Percentiles rank a stretch among this genome's conserved stretches.
Conservation (phyloP, 495 filamentous ascomycete genomes). For the Daldinia caldariorum region DNA sequence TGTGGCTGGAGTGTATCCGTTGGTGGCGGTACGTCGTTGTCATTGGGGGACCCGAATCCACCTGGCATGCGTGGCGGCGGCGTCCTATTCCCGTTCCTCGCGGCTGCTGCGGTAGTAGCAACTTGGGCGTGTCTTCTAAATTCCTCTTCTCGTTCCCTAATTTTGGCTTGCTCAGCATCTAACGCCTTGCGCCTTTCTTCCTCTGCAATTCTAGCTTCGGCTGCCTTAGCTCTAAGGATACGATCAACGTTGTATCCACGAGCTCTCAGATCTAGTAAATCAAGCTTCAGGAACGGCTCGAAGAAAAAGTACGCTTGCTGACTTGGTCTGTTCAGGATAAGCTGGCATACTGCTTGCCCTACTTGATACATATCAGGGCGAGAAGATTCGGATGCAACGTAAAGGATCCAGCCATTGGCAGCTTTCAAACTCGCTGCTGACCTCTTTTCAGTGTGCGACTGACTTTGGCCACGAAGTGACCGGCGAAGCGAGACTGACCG, state of each 20-base stretch:
- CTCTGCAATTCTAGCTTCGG: conserved; percentile 85
- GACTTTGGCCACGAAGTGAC: conserved; percentile 71
- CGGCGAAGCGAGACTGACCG: conserved; percentile 76
- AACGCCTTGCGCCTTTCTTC: conserved; percentile 78
- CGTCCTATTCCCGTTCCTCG: conserved; percentile 47
- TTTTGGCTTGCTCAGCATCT: conserved; percentile 75
- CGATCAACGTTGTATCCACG: conserved; percentile 96
- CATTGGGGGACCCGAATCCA: conserved; percentile 70
- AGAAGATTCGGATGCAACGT: conserved; percentile 60
- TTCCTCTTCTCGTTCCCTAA: conserved; percentile 68
- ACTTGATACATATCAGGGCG: conserved; percentile 87
- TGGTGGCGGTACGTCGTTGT: conserved; percentile 38
- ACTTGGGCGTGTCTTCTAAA: conserved; percentile 58
- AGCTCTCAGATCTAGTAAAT: conserved; percentile 76
- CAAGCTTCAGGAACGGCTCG: conserved; percentile 82
- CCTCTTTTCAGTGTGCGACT: conserved; percentile 73
- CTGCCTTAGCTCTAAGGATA: conserved; percentile 83
- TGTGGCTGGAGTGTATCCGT: conserved; percentile 37
- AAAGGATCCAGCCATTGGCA: conserved; percentile 51
- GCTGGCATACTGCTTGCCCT: conserved; percentile 78
- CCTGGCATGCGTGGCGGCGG: conserved; percentile 68
- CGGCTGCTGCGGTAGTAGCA: conserved; percentile 45
- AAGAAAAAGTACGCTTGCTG: conserved; percentile 86
- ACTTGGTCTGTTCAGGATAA: conserved; percentile 83
- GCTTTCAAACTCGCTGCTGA: conserved; percentile 65